Evolutionary conservation across 2,329 filamentous ascomycete genomes (phyloP), one percentile per base, ranked within the genome.

Genomic region (Helminthosporium solani): DNA sequence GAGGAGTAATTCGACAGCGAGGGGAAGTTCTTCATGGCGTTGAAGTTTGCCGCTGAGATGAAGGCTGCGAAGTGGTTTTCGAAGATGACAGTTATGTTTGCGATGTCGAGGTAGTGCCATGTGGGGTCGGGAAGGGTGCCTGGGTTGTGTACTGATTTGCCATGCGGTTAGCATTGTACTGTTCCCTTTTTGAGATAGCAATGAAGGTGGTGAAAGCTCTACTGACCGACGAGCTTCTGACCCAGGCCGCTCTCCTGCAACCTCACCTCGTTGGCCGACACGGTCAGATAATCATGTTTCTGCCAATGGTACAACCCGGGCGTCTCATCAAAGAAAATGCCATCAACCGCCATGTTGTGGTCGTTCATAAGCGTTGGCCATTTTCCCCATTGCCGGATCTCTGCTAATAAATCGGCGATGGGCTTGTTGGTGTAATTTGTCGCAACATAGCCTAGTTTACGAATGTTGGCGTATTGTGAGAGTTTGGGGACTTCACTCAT

Each of bases 361-460:
- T 70, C 65, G 19, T 60, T 61, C 49, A 57, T 38, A 9, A 52
- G 23, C 39, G 54, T 60, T 46, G 64, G 61, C 76, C 76, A 79
- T 7, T 63, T 66, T 9, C 68, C 67, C 47, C 78, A 79, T 6
- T 63, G 69, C 33, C 67, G 63, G 28, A 79, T 71, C 50, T 79
- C 77, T 39, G 55, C 38, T 12, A 56, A 25, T 2, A 58, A 50
- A 8, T 40, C 39, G 5, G 54, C 59, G 8, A 61, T 37, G 7
- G 42, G 38, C 47, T 58, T 58, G 34, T 55, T 63, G 2, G 67
- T 67, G 52, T 79, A 81, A 9, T 75, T 77, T 14, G 73, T 75
- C 9, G 77, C 66, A 51, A 80, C 76, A 55, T 78, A 78, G 1
- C 73, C 74, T 18, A 80, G 56, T 9, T 78, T 70, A 6, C 70